These are phyloP conservation scores for Psidium friedrichsthalianum DNA, from an alignment of 345 rosid species.

Conservation along the genomic window DNA sequence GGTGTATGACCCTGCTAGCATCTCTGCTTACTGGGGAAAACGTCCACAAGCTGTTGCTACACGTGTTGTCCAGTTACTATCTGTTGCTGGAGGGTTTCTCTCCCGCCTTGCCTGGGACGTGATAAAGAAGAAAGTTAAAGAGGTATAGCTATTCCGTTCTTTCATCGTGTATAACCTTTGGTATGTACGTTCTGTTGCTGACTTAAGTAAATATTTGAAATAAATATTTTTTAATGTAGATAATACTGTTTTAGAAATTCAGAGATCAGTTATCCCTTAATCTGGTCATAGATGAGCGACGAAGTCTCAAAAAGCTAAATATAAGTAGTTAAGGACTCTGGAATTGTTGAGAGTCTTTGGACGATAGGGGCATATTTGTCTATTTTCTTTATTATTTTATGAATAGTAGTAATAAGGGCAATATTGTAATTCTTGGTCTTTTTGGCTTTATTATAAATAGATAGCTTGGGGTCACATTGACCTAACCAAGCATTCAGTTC, in stretches of 20 bases:
- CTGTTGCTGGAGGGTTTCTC: constrained; percentile 95
- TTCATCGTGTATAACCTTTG: not conserved
- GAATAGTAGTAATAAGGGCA: too few species aligned
- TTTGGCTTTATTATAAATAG: too few species aligned
- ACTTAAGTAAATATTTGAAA: not conserved
- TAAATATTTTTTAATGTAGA: not conserved
- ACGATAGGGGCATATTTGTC: too few species aligned
- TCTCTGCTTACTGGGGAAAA: constrained; percentile 91
- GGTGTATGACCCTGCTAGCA: constrained; percentile 85
- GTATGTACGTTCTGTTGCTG: not conserved
- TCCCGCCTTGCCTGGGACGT: constrained; percentile 63
- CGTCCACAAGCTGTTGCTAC: constrained; percentile 90
- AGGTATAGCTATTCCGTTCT: constrained; percentile 25
- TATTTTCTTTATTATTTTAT: too few species aligned
- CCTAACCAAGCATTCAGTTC: too few species aligned
- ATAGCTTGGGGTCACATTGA: too few species aligned
- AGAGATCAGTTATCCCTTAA: not conserved
- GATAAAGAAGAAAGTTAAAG: constrained; percentile 75
- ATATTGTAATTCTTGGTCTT: too few species aligned
- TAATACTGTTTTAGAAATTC: not conserved
- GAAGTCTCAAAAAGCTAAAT: not conserved
- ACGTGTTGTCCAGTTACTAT: constrained; percentile 61
- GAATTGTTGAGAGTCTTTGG: too few species aligned
- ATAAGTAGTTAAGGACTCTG: not conserved
- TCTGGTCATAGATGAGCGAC: not conserved